Conservation (phyloP, 352 stramenopile species). For the Phytophthora pisi region DNA sequence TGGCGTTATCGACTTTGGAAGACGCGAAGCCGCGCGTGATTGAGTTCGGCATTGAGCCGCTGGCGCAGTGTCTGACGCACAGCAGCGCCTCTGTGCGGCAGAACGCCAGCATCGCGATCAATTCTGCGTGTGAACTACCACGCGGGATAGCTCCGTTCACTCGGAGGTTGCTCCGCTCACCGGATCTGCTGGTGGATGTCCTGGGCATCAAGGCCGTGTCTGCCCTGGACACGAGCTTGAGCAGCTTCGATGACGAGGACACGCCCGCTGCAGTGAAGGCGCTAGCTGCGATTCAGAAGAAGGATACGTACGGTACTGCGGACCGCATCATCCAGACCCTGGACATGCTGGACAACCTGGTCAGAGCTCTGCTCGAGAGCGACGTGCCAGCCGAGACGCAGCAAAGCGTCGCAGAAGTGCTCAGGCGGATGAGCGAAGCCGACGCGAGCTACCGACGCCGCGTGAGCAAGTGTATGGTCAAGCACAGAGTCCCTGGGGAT, state of each 20-base stretch:
- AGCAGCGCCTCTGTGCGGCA: slow-evolving; percentile 36
- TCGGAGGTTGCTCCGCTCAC: slow-evolving; percentile 43
- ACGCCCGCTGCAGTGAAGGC: slow-evolving; percentile 47
- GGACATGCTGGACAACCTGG: slow-evolving; percentile 54
- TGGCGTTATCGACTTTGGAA: slow-evolving; percentile 73
- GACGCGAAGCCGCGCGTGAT: slow-evolving; percentile 71
- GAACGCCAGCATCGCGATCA: slow-evolving; percentile 68
- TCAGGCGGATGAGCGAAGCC: slow-evolving; percentile 25
- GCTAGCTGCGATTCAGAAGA: slow-evolving; percentile 37
- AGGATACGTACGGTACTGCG: slow-evolving; percentile 19
- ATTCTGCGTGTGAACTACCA: slow-evolving; percentile 67
- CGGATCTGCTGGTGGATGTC: slow-evolving; percentile 56
- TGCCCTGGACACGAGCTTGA: slow-evolving; percentile 50
- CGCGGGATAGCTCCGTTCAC: slow-evolving; percentile 50
- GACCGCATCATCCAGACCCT: slow-evolving; percentile 58
- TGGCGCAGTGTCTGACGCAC: slow-evolving; percentile 65
- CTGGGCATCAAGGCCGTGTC: slow-evolving; percentile 55
- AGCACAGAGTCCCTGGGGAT: slow-evolving; percentile 17
- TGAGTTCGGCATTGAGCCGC: slow-evolving; percentile 71
- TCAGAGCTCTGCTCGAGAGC: slow-evolving; percentile 34
- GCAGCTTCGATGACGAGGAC: slow-evolving; percentile 50
- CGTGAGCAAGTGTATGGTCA: slow-evolving; percentile 28
- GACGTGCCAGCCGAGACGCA: slow-evolving; percentile 30
- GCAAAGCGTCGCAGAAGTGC: slow-evolving; percentile 25
- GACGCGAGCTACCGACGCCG: slow-evolving; percentile 18